Conservation (phyloP, 768 basidiomycete species). For the Chalciporus chontae region DNA sequence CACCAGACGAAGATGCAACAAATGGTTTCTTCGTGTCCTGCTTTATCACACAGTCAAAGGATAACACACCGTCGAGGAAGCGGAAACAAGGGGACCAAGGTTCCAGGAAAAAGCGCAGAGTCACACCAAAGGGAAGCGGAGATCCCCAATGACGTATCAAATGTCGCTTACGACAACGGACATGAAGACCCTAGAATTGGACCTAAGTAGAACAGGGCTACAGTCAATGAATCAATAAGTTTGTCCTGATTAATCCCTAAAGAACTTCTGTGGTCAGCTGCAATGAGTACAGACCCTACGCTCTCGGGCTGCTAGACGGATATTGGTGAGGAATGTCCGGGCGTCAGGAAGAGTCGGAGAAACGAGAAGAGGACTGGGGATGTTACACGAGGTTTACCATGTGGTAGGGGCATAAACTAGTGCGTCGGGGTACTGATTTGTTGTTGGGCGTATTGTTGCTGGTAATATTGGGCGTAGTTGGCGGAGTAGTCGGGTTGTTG, state of each 20-base stretch:
- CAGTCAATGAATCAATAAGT: conserved; percentile 29
- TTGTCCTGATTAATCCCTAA: conserved; percentile 26
- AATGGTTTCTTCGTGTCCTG: conserved; percentile 99
- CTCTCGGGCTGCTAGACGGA: conserved; percentile 21
- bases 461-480: conserved; percentile 85
- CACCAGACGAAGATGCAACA: conserved; percentile 78
- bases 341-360: conserved; percentile 14
- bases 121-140: conserved; percentile 10
- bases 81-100: conserved; percentile 22
- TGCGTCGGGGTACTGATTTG: conserved; percentile 47
- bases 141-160: neutral
- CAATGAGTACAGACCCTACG: conserved; percentile 33
- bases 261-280: conserved; percentile 34
- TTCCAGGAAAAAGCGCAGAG: conserved; percentile 19
- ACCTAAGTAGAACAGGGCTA: conserved; percentile 24
- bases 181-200: conserved; percentile 11
- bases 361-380: conserved; percentile 14
- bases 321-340: conserved; percentile 14
- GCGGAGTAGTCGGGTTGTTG: conserved; percentile 63
- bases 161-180: conserved; percentile 1
- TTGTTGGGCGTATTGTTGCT: conserved; percentile 82
- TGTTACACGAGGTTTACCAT: conserved; percentile 28
- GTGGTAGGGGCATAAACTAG: conserved; percentile 17
- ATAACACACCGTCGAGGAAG: conserved; percentile 13
- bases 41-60: conserved; percentile 46